Conservation (phyloP, 192 early-diverging fungal species). For the Linnemannia zychae region DNA sequence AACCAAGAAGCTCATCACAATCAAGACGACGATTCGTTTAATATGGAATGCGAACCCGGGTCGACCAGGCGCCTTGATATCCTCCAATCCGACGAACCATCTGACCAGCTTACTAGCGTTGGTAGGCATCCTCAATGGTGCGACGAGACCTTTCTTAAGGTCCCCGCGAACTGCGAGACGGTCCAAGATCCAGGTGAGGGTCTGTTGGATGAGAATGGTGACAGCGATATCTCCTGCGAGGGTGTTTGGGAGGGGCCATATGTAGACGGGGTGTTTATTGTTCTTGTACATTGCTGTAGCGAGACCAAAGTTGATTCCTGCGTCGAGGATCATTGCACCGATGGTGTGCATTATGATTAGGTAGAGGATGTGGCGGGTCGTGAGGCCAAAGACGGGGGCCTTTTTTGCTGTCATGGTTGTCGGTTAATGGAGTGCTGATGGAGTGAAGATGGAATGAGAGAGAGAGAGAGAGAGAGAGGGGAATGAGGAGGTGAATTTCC, state of each 20-base stretch:
- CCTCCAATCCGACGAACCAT: conserved; percentile 40
- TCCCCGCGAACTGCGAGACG: conserved; percentile 20
- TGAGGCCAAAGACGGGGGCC: conserved; percentile 11
- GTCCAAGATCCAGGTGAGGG: conserved; percentile 36
- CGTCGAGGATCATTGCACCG: conserved; percentile 37
- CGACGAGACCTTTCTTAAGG: conserved; percentile 26
- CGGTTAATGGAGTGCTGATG: background rate
- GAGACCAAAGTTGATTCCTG: conserved; percentile 47
- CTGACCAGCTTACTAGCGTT: conserved; percentile 19
- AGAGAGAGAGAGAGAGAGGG: background rate
- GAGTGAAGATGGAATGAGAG: background rate
- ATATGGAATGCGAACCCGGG: conserved; percentile 16
- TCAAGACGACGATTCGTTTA: background rate
- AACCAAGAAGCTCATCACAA: conserved; percentile 15
- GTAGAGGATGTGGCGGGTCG: conserved; percentile 34
- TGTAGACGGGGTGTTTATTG: conserved; percentile 11
- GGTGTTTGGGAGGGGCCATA: conserved; percentile 37
- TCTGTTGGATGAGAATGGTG: conserved; percentile 37
- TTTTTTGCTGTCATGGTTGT: conserved; percentile 16
- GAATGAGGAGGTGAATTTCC: background rate
- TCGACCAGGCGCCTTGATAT: background rate
- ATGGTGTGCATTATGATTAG: conserved; percentile 33
- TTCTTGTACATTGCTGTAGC: conserved; percentile 46
- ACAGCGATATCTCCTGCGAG: conserved; percentile 37
- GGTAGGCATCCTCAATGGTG: conserved; percentile 27